Evolutionary conservation across 1,284 basidiomycete species (phyloP).

Genomic region (Neolentinus lepideus): DNA sequence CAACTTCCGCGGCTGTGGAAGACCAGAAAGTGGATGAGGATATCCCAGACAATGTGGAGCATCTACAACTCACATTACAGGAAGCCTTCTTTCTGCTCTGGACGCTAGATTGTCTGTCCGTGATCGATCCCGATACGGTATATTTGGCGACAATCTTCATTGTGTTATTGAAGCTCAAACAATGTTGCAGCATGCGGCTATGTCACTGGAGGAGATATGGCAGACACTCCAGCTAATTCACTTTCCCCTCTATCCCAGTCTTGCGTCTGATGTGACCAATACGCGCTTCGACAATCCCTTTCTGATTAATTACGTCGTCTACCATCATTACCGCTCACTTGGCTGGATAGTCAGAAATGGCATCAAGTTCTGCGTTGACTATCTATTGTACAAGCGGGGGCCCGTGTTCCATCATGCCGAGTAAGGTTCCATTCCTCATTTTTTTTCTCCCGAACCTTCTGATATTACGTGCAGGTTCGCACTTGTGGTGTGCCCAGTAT

Average conservation of each 20-base stretch:
- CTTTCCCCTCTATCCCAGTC: constrained; percentile 23
- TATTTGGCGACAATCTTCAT: constrained; percentile 13
- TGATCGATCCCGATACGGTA: constrained; percentile 63
- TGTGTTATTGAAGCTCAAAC: constrained; percentile 7
- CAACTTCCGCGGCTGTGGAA: constrained; percentile 1
- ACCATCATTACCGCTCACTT: constrained; percentile 93
- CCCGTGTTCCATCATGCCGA: constrained; percentile 96
- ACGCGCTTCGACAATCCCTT: constrained; percentile 85
- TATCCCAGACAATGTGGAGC: constrained; percentile 71
- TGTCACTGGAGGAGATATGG: constrained; percentile 56
- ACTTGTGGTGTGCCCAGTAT: constrained; percentile 82
- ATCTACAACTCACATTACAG: constrained; percentile 86
- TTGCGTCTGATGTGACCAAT: constrained; percentile 16
- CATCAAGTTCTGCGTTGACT: constrained; percentile 97
- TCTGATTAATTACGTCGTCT: constrained; percentile 84
- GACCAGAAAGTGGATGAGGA: constrained; percentile 26
- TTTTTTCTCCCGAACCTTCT: not conserved
- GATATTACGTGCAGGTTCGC: constrained; percentile 61
- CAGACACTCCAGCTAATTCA: constrained; percentile 44
- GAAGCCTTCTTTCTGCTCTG: constrained; percentile 92
- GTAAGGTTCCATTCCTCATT: constrained; percentile 36
- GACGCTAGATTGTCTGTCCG: constrained; percentile 79
- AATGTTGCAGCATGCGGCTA: constrained; percentile 33
- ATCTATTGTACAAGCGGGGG: constrained; percentile 90
- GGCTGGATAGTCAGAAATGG: constrained; percentile 98